Conservation (phyloP, 2,329 filamentous ascomycete species). For the Basipetospora sp. region DNA sequence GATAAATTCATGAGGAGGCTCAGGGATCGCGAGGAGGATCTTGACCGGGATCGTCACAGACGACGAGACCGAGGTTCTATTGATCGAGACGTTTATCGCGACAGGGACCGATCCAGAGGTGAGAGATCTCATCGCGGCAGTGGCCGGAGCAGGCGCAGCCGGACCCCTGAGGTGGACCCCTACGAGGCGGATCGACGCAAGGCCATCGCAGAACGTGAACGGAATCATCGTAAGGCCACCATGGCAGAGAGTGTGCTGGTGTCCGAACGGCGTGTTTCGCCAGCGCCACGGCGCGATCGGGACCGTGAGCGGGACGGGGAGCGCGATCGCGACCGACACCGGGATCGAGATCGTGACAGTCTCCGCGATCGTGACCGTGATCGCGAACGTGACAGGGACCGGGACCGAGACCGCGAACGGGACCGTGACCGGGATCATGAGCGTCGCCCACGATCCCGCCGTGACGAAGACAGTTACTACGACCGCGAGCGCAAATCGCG, state of each 20-base stretch:
- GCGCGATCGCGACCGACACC: conserved; percentile 21
- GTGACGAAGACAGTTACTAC: conserved; percentile 55
- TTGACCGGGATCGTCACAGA: conserved; percentile 49
- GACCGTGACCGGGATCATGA: conserved; percentile 28
- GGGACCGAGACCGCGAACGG: conserved; percentile 23
- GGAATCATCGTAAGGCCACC: conserved; percentile 72
- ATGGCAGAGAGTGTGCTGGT: conserved; percentile 50
- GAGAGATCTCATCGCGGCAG: conserved; percentile 46
- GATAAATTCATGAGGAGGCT: conserved; percentile 82
- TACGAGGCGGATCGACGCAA: conserved; percentile 93
- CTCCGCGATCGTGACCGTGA: conserved; percentile 21
- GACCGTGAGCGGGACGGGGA: conserved; percentile 29
- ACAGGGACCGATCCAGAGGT: conserved; percentile 41
- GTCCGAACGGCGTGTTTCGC: conserved; percentile 30
- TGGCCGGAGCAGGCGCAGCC: conserved; percentile 51
- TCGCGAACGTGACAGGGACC: conserved; percentile 22
- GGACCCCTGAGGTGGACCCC: conserved; percentile 79
- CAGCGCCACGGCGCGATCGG: conserved; percentile 26
- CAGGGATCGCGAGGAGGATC: conserved; percentile 79
- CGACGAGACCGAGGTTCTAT: conserved; percentile 41
- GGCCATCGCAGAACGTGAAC: conserved; percentile 84
- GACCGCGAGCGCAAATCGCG: conserved; percentile 76
- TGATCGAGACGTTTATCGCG: conserved; percentile 42
- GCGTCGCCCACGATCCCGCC: conserved; percentile 37
- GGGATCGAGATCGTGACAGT: conserved; percentile 19